Base-by-base conservation (phyloP, 805 yeast species). In the Candida jianshihensis region DNA sequence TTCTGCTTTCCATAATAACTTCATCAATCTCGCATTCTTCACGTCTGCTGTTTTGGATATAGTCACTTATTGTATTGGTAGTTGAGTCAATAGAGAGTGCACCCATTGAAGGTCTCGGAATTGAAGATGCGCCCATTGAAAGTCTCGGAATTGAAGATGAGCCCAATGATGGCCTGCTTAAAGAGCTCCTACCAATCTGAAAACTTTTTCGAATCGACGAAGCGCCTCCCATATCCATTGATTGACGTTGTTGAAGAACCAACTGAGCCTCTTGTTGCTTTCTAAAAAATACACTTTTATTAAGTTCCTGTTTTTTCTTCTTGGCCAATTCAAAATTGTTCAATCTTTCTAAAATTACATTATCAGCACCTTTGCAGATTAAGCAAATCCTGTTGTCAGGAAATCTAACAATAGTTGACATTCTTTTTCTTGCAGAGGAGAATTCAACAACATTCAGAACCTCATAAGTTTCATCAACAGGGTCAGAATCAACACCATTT, bases 281-380 rank as follows among this genome's bases (percentile, higher is more conserved):
- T 42, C 98, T 70, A 26, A 75, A 68, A 5, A 70, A 63, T 0
- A 88, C 64, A 27, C 68, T 70, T 19, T 66, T 58, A 19, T 78
- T 58, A 7, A 87, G 70, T 37, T 86, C 87, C n/a, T 60, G 63
- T 30, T 80, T 72, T 52, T 82, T 86, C n/a, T 57, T 53, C 16
- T 62, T 59, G 0, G 94, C 96, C 33, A 81, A 35, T 2, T 71
- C 73, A 1, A 71, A 46, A 43, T 79, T 66, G 38, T 66, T 69
- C 40, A 92, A 64, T 39, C 84, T 71, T 35, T 89, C 95, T 35
- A 89, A 56, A 33, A 92, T 85, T 10, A 90, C 72, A 50, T 86
- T 86, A 57, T 92, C 98, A 2, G 99, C 98, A 37, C 98, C 99
- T 60, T 92, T 92, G 60, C 96, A 87, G 30, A 92, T 64, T 44